These are phyloP conservation scores for Whalleya microplaca DNA, from an alignment of 2,329 filamentous ascomycete species.

Conservation along the genomic window DNA sequence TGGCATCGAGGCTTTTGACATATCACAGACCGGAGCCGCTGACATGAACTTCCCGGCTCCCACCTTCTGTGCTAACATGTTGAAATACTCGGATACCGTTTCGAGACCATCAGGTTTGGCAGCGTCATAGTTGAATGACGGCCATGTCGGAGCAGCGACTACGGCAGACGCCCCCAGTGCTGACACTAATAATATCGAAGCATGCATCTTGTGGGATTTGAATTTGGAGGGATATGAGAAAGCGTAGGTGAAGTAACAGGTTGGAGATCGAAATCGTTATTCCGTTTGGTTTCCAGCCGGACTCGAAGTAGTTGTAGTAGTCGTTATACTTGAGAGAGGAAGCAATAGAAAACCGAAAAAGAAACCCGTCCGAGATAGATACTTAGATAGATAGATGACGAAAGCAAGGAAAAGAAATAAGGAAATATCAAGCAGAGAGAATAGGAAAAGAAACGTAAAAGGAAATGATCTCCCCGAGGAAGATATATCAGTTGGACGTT, in stretches of 20 bases:
- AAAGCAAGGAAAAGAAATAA: constrained; percentile 21
- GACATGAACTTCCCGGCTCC: constrained; percentile 49
- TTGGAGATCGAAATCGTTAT: constrained; percentile 1
- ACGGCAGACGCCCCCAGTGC: constrained; percentile 50
- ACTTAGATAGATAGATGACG: constrained; percentile 19
- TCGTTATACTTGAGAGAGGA: constrained; percentile 24
- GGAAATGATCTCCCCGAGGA: constrained; percentile 32
- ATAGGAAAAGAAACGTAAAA: constrained; percentile 30
- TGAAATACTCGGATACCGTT: constrained; percentile 64
- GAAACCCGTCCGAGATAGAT: constrained; percentile 27
- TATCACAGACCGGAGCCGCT: constrained; percentile 54
- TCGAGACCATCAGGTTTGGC: constrained; percentile 46
- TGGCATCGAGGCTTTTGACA: constrained; percentile 57
- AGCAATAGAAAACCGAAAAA: constrained; percentile 30
- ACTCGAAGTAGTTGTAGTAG: constrained; percentile 18
- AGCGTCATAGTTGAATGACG: constrained; percentile 46
- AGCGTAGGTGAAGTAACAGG: constrained; percentile 6
- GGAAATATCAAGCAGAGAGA: constrained; percentile 26
- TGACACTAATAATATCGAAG: constrained; percentile 51
- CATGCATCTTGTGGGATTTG: constrained; percentile 50
- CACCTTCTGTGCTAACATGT: constrained; percentile 59
- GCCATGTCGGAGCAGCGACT: constrained; percentile 51
- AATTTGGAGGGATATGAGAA: constrained; percentile 9
- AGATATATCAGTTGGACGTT: constrained; percentile 29
- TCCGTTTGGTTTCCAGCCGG: constrained; percentile 17